A percentile compares a stretch with the other conserved stretches of the same genome.
phyloP scores from a whole-genome alignment of 805 yeast species.

The Cephaloascus albidus region DNA sequence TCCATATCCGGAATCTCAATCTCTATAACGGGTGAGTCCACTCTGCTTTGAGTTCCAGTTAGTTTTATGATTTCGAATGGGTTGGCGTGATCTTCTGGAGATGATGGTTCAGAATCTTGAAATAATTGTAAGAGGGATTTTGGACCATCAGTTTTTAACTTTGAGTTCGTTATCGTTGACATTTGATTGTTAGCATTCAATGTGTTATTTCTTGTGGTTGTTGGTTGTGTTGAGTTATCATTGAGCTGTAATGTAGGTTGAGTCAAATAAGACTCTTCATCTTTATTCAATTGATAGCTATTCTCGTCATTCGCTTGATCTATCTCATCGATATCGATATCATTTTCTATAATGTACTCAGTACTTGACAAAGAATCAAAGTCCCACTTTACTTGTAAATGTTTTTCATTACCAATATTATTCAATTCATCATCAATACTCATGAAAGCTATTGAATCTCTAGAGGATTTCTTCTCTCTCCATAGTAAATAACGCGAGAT shows the following conservation, averaged over 20 bases:
- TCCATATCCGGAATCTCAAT: slow-evolving; percentile 68
- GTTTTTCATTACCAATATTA: slow-evolving; percentile 8
- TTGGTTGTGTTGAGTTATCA: background rate
- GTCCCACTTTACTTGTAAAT: slow-evolving; percentile 68
- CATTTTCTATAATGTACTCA: slow-evolving; percentile 67
- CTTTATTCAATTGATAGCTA: background rate
- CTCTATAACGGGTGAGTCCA: slow-evolving; percentile 49
- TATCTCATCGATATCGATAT: slow-evolving; percentile 28
- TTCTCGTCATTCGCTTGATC: slow-evolving; percentile 4
- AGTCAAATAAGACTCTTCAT: background rate
- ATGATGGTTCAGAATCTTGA: slow-evolving; percentile 31
- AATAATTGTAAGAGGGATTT: slow-evolving; percentile 64
- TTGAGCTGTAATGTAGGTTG: background rate
- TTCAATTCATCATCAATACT: slow-evolving; percentile 14
- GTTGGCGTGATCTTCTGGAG: slow-evolving; percentile 1
- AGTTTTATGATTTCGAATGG: background rate
- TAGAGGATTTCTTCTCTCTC: slow-evolving; percentile 57
- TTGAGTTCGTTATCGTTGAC: background rate
- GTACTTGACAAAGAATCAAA: slow-evolving; percentile 72
- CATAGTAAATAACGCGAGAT: slow-evolving; percentile 64
- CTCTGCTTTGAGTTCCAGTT: slow-evolving; percentile 14
- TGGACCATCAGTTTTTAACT: slow-evolving; percentile 44
- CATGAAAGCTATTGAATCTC: slow-evolving; percentile 34
- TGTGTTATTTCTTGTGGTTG: background rate
- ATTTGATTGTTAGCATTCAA: background rate